A percentile compares a stretch with the other conserved stretches of the same genome.
Evolutionary conservation across 2,329 filamentous ascomycete species (phyloP).

Genomic region (Colletotrichum euphorbiae): DNA sequence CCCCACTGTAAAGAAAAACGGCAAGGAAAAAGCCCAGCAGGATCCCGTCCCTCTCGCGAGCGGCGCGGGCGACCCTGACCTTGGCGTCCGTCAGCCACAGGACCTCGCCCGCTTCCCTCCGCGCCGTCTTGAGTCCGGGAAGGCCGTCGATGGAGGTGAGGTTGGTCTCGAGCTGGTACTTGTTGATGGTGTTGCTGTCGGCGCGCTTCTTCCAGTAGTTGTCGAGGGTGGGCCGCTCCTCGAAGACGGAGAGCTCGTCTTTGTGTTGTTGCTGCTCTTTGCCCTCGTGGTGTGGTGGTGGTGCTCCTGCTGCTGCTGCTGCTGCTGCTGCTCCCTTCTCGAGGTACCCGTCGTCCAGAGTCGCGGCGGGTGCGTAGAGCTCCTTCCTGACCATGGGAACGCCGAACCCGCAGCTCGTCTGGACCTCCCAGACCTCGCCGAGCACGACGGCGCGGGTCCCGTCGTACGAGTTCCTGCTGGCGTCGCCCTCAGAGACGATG

Average conservation of each 20-base stretch:
- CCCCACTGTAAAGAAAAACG: constrained; percentile 29
- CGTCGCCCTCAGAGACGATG: constrained; percentile 50
- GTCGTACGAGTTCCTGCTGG: constrained; percentile 48
- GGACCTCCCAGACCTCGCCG: constrained; percentile 72
- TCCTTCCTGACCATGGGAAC: constrained; percentile 65
- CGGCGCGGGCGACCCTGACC: constrained; percentile 5
- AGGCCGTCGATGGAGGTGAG: constrained; percentile 67
- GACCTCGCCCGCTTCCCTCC: constrained; percentile 61
- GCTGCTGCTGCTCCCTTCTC: constrained; percentile 31
- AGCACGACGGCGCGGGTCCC: constrained; percentile 71
- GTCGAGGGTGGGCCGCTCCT: constrained; percentile 67
- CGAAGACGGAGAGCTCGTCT: constrained; percentile 57
- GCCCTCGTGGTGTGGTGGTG: not conserved
- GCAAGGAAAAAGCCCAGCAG: constrained; percentile 41
- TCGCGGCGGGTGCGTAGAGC: constrained; percentile 49
- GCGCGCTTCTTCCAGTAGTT: constrained; percentile 62
- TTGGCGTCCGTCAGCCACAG: constrained; percentile 56
- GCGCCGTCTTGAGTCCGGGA: constrained; percentile 66
- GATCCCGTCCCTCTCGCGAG: constrained; percentile 37
- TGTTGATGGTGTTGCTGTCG: constrained; percentile 60
- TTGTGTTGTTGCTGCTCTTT: not conserved
- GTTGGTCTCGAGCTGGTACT: constrained; percentile 70
- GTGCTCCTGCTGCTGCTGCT: constrained; percentile 23
- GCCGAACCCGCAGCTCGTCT: constrained; percentile 75
- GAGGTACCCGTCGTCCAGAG: constrained; percentile 37